Base-by-base conservation (phyloP, 768 basidiomycete genomes). In the Dentipellis fragilis region DNA sequence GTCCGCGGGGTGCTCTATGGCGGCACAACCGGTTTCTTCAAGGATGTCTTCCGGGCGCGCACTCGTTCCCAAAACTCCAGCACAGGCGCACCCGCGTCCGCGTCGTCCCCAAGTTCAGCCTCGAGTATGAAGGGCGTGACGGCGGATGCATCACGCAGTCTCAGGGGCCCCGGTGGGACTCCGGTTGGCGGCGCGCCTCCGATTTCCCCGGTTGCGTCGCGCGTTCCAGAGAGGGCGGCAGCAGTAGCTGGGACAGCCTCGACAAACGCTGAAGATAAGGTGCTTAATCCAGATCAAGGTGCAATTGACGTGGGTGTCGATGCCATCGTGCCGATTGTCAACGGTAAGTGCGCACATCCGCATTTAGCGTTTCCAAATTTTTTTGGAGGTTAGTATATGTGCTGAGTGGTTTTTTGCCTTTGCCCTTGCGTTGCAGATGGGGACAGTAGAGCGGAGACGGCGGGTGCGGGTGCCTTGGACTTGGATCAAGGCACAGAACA, bases 1-100 rank as follows among this genome's bases (percentile, higher is more conserved):
- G 54, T 55, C 19, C 51, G 54, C 21, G 59, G 59, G 7, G 54
- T 57, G 12, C 52, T 58, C 17, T 55, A 55, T 52, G 45, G 57
- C n/a, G 57, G 59, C 12, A 50, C 49, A 38, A 45, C 11, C 17
- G 59, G 59, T 5, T 52, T 55, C 12, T 58, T 45, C 53, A 59
- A 59, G 50, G 54, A 52, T 47, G 54, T 58, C 11, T 58, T 22
- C 53, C 57, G 38, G 21, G 51, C 47, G 29, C 48, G 29, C 42
- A 16, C n/a, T 8, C 42, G 42, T 9, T 45, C 42, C n/a, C 42
- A 8, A 11, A 45, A 16, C n/a, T 45, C 42, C 16, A n/a, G n/a
- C 42, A 19, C 42, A 19, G 22, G 48, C 48, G 3, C 14, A 7
- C 48, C 48, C 48, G 17, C 48, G 14, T 22, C 48, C 48, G 21